Conservation (phyloP, 371 early-diverging fungal genomes). For the Chytridiales sp. region DNA sequence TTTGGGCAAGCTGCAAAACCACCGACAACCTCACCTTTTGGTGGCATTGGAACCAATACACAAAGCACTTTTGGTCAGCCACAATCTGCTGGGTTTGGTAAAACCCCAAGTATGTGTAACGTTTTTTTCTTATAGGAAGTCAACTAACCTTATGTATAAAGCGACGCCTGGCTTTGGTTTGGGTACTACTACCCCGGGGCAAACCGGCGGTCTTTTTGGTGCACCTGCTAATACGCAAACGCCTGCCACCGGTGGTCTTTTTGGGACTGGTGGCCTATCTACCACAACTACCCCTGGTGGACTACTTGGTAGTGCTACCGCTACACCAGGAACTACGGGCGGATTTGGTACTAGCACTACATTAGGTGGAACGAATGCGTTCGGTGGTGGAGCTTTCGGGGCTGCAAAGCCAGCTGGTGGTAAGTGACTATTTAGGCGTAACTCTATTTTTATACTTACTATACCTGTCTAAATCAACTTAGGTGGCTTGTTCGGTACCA, state of each 20-base stretch:
- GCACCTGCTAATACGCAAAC: conserved; percentile 12
- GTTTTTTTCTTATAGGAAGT: conserved; percentile 52
- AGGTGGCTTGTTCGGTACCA: conserved; percentile 24
- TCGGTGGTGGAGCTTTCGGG: conserved; percentile 5
- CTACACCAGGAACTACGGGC: conserved; percentile 37
- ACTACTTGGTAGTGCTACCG: conserved; percentile 16
- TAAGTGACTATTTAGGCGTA: not conserved
- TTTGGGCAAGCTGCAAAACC: too few species aligned
- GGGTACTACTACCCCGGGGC: too few species aligned
- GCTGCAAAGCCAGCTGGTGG: conserved; percentile 13
- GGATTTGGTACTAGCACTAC: conserved; percentile 46
- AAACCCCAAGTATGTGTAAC: conserved; percentile 31
- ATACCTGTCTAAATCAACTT: not conserved
- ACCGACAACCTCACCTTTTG: conserved; percentile 5
- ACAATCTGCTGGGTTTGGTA: conserved; percentile 27
- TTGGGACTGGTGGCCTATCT: conserved; percentile 2
- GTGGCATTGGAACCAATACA: conserved; percentile 2
- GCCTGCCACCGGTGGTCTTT: conserved; percentile 3
- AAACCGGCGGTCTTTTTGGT: conserved; percentile 32
- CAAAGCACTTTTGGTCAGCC: conserved; percentile 34
- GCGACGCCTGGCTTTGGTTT: too few species aligned
- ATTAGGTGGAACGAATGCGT: conserved; percentile 9
- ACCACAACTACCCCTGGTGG: conserved; percentile 18
- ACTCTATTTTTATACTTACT: too few species aligned
- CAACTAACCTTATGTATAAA: too few species aligned